Evolutionary conservation across 2,329 filamentous ascomycete genomes (phyloP).

Genomic region (Parasarocladium wereldwijsianum): DNA sequence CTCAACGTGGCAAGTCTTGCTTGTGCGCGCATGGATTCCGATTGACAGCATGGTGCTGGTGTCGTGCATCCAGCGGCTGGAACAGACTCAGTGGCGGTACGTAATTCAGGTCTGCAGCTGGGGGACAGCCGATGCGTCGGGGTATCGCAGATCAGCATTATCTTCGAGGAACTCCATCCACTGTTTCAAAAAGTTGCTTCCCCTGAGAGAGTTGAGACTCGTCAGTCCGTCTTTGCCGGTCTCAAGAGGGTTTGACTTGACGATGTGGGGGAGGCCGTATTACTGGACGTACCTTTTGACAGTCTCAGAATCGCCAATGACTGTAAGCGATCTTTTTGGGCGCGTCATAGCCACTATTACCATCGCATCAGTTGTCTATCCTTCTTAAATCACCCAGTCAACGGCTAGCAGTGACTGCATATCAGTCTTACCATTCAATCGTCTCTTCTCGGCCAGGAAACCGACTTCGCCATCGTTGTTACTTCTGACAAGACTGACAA

Average conservation of each 20-base stretch:
- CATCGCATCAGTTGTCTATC: neutral
- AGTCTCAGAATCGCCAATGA: constrained; percentile 90
- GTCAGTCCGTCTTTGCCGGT: too few species aligned
- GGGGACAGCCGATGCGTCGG: constrained; percentile 39
- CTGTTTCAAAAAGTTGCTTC: constrained; percentile 67
- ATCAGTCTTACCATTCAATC: constrained; percentile 64
- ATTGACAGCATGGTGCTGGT: too few species aligned
- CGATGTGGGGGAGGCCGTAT: too few species aligned
- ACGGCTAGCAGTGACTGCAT: neutral
- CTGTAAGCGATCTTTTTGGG: constrained; percentile 74
- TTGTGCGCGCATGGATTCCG: too few species aligned
- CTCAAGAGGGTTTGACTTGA: too few species aligned
- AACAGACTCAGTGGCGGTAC: too few species aligned
- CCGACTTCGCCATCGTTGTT: constrained; percentile 80
- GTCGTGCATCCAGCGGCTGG: neutral
- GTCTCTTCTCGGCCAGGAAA: constrained; percentile 80
- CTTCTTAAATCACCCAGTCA: neutral
- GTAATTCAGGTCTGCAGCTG: too few species aligned
- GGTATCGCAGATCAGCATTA: constrained; percentile 78
- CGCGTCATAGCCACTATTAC: constrained; percentile 91
- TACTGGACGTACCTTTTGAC: constrained; percentile 60
- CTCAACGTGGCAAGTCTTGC: too few species aligned
- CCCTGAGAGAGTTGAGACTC: constrained; percentile 33
- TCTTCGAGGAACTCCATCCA: constrained; percentile 93
- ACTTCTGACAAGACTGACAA: constrained; percentile 87